These are phyloP conservation scores for Flammula alnicola DNA, from an alignment of 1,284 basidiomycete species.

Conservation along the genomic window DNA sequence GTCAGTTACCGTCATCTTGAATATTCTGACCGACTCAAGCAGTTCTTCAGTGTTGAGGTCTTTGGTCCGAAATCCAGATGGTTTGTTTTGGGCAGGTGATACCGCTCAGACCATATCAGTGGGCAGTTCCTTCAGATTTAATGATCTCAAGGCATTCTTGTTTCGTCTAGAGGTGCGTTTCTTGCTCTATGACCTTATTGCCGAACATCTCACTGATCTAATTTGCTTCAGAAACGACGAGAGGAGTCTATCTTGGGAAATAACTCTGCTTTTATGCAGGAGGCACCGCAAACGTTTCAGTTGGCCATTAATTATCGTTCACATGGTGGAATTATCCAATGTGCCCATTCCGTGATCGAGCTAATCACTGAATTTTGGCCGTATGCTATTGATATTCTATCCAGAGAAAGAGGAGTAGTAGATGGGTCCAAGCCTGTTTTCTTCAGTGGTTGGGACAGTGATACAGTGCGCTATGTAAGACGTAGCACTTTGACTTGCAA, in stretches of 20 bases:
- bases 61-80: conserved; percentile 66
- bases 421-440: conserved; percentile 67
- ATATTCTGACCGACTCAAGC: neutral
- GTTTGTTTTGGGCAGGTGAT: conserved; percentile 80
- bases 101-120: conserved; percentile 79
- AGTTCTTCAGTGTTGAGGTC: conserved; percentile 67
- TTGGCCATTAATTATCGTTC: conserved; percentile 73
- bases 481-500: neutral
- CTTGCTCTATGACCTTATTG: neutral
- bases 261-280: conserved; percentile 8
- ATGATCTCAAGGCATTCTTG: conserved; percentile 72
- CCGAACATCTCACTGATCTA: neutral
- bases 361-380: conserved; percentile 71
- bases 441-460: conserved; percentile 55
- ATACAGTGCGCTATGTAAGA: conserved; percentile 49
- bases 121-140: conserved; percentile 74
- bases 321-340: conserved; percentile 71
- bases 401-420: conserved; percentile 60
- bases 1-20: conserved; percentile 41
- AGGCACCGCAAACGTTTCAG: conserved; percentile 50
- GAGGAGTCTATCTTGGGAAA: conserved; percentile 9
- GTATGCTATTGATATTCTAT: conserved; percentile 65
- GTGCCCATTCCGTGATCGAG: conserved; percentile 67
- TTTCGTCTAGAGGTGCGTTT: conserved; percentile 57
- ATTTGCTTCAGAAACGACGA: conserved; percentile 21